A percentile compares a stretch with the other conserved stretches of the same genome.
These are phyloP conservation scores for Ustilago loliicola DNA, from an alignment of 1,284 basidiomycete genomes.

Conservation along the genomic window DNA sequence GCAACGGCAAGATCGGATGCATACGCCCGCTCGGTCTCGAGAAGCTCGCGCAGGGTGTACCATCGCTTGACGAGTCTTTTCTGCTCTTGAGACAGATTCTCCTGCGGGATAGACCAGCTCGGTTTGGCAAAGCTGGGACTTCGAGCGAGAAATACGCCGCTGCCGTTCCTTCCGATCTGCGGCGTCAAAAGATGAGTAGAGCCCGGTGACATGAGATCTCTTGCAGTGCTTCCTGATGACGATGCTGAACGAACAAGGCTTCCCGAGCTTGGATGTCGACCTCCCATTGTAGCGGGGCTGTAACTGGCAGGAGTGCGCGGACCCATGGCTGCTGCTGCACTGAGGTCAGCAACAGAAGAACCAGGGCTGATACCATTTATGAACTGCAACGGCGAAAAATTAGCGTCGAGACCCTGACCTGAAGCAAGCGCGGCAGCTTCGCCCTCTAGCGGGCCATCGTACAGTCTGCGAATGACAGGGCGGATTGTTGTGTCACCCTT, in stretches of 20 bases:
- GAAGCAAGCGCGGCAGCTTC: conserved; percentile 25
- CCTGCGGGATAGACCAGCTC: conserved; percentile 45
- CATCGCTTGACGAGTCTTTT: conserved; percentile 78
- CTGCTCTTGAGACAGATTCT: conserved; percentile 39
- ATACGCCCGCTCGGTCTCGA: conserved; percentile 83
- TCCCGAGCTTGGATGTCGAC: conserved; percentile 14
- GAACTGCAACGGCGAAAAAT: conserved; percentile 18
- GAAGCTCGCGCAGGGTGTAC: conserved; percentile 81
- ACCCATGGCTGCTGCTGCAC: background rate
- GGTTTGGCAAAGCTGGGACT: conserved; percentile 28
- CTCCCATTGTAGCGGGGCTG: background rate
- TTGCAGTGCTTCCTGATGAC: conserved; percentile 34
- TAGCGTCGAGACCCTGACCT: background rate
- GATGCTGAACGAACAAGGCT: conserved; percentile 26
- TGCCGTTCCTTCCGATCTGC: conserved; percentile 13
- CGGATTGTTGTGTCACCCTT: conserved; percentile 23
- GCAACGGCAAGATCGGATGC: conserved; percentile 88
- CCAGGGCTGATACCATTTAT: conserved; percentile 33
- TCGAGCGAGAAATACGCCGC: conserved; percentile 19
- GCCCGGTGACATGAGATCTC: conserved; percentile 27
- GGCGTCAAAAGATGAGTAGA: conserved; percentile 23
- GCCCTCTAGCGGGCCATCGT: conserved; percentile 33
- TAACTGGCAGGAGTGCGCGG: conserved; percentile 15
- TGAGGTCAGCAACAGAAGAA: conserved; percentile 26
- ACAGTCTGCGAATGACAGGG: conserved; percentile 45